A percentile compares a stretch with the other conserved stretches of the same genome.
phyloP scores from a whole-genome alignment of 345 rosid species.

The Brassica napus region Da-Ae NC_063434.1:17139501-17140000 shows the following conservation, averaged over 20 bases:
- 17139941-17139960: conserved; percentile 23
- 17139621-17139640: not conserved
- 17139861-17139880: conserved; percentile 12
- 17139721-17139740: conserved; percentile 91
- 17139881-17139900: conserved; percentile 24
- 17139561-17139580: too few species aligned
- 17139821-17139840: conserved; percentile 13
- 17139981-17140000: not conserved
- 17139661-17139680: not conserved
- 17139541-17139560: too few species aligned
- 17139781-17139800: conserved; percentile 67
- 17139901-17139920: conserved; percentile 21
- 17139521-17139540: too few species aligned
- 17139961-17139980: conserved; percentile 11
- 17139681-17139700: conserved; percentile 62
- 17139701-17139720: conserved; percentile 93
- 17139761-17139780: conserved; percentile 84
- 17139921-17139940: conserved; percentile 26
- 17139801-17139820: conserved; percentile 5
- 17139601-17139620: conserved; percentile 86
- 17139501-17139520: too few species aligned
- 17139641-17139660: not conserved
- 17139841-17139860: conserved; percentile 15
- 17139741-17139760: conserved; percentile 90
- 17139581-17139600: conserved; percentile 54